Conservation (phyloP, 1,139 yeast genomes). For the Candida sp. region DNA sequence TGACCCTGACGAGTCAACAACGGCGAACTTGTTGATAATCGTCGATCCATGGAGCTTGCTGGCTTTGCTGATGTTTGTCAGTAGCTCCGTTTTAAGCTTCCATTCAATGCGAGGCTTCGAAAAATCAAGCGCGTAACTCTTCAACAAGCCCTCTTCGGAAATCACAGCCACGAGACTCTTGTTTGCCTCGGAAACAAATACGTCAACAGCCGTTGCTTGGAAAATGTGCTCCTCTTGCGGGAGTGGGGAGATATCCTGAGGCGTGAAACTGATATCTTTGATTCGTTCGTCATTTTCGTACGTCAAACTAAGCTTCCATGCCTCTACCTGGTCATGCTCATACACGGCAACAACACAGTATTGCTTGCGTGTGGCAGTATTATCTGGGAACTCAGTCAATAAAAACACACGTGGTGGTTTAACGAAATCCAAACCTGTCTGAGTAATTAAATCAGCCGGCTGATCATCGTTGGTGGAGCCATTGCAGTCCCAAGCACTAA, state of each 20-base stretch:
- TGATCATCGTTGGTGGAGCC: constrained; percentile 31
- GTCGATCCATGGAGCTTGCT: constrained; percentile 73
- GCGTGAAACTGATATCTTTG: constrained; percentile 20
- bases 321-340: constrained; percentile 25
- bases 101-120: constrained; percentile 39
- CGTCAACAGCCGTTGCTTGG: constrained; percentile 62
- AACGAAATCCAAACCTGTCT: constrained; percentile 16
- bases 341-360: constrained; percentile 33
- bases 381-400: constrained; percentile 21
- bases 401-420: constrained; percentile 32
- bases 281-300: constrained; percentile 20
- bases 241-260: constrained; percentile 28
- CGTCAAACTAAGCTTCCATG: constrained; percentile 31
- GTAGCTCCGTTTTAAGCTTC: constrained; percentile 50
- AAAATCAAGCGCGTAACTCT: constrained; percentile 34
- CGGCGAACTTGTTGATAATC: constrained; percentile 67
- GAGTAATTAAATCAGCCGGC: constrained; percentile 28
- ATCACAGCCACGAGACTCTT: constrained; percentile 63
- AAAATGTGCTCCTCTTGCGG: constrained; percentile 38
- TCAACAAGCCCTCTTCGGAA: constrained; percentile 57
- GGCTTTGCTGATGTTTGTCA: constrained; percentile 60
- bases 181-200: constrained; percentile 33
- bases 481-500: constrained; percentile 72
- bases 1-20: constrained; percentile 57
- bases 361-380: constrained; percentile 8